Conservation (phyloP, 108 stramenopile genomes). For the Nannochloropsis gaditana region DNA sequence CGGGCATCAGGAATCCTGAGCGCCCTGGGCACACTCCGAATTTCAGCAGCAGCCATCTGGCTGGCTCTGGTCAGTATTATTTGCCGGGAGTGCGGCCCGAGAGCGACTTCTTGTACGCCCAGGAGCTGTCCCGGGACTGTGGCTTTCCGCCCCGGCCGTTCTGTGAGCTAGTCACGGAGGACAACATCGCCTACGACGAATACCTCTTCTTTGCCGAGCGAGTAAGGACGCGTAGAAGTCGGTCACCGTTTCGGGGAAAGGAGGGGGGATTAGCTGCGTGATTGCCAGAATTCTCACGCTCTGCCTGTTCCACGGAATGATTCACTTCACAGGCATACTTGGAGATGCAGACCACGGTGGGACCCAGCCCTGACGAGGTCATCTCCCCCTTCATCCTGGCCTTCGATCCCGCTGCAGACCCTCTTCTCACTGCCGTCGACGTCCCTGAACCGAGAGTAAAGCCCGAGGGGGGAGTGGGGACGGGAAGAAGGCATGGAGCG, state of each 20-base stretch:
- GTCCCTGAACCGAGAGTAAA: neutral
- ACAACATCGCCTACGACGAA: neutral
- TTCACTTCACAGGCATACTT: constrained; percentile 1
- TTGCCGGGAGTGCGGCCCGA: neutral
- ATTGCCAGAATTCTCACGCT: neutral
- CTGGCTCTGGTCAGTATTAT: neutral
- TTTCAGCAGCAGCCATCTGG: constrained; percentile 8
- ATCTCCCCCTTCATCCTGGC: constrained; percentile 1
- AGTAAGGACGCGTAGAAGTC: neutral
- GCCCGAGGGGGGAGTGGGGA: neutral
- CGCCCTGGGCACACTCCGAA: neutral
- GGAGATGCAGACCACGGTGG: neutral
- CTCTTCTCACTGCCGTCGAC: neutral
- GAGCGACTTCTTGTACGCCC: constrained; percentile 1
- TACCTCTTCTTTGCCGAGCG: neutral
- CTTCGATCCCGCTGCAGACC: neutral
- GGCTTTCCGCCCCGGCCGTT: neutral
- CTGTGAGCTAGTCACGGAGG: neutral
- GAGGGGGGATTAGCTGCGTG: neutral
- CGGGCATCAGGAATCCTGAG: neutral
- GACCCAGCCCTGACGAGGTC: neutral
- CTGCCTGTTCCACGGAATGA: neutral
- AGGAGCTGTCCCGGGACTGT: neutral
- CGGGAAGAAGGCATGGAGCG: neutral
- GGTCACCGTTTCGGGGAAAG: neutral